Percentiles rank a stretch among this genome's conserved stretches.
These are phyloP conservation scores for Dichotomopilus funicola DNA, from an alignment of 2,329 filamentous ascomycete genomes.

Conservation along the genomic window DNA sequence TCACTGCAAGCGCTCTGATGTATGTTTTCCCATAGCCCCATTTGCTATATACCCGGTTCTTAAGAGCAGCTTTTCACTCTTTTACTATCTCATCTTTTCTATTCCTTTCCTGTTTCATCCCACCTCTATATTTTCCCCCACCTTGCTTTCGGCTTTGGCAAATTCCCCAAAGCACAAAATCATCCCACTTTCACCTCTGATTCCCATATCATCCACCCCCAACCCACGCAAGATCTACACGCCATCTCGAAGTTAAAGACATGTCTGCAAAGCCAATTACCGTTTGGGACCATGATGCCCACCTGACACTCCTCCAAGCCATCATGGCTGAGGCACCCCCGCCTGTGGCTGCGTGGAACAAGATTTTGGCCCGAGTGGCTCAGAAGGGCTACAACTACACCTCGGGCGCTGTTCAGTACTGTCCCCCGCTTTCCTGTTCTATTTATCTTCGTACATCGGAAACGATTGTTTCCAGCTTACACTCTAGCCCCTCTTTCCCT, in stretches of 20 bases:
- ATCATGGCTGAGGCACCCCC: constrained; percentile 28
- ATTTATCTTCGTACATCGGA: neutral
- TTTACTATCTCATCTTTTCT: neutral
- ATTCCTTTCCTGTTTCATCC: neutral
- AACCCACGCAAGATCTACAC: neutral
- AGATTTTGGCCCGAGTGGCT: constrained; percentile 18
- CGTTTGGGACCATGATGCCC: constrained; percentile 24
- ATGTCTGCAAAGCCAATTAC: constrained; percentile 4
- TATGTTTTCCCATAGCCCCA: constrained; percentile 16
- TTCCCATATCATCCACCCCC: too few species aligned
- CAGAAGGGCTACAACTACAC: constrained; percentile 36
- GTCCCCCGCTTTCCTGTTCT: neutral
- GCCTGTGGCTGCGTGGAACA: constrained; percentile 20
- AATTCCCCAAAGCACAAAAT: neutral
- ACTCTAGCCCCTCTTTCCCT: too few species aligned
- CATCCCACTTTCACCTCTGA: neutral
- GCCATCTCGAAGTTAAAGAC: constrained; percentile 16
- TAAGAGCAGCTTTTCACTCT: neutral
- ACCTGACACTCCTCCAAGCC: constrained; percentile 31
- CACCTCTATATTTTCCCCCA: neutral
- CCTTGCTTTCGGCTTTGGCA: too few species aligned
- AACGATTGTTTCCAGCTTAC: too few species aligned
- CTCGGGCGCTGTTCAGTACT: constrained; percentile 37
- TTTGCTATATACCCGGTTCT: neutral
- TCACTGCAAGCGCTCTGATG: constrained; percentile 24